Evolutionary conservation across 1,284 basidiomycete genomes (phyloP), one percentile per base, ranked within the genome.

Genomic region (Malassezia restricta): DNA sequence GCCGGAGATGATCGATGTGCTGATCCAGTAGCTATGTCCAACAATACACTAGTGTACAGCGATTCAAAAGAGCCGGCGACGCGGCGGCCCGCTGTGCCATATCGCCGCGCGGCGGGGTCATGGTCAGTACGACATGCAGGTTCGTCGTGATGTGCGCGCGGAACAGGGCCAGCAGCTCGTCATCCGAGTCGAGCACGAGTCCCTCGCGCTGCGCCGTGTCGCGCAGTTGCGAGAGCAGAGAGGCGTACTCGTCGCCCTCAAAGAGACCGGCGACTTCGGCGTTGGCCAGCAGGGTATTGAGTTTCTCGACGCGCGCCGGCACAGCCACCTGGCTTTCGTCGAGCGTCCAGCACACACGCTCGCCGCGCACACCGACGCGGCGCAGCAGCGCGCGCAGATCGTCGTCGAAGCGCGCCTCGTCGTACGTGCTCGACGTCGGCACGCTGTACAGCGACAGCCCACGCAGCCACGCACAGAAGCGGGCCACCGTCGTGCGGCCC

Each of bases 391-490:
- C 86, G 29, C 94, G 83, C 42, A 99, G 79, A 71, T 99, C 94
- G 60, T 98, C 92, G 65, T 98, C 94, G 67, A 99, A 99, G 75
- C 98, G 90, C 28, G 91, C 90, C 20, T 87, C 90, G 0, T 88
- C 94, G 74, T 99, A 99, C 74, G 89, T 91, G 78, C 96, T 96
- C 20, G 90, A 94, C 3, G 95, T 91, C 71, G 95, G 94, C 79
- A 99, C 92, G 71, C 92, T 89, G 80, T 94, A 99, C 61, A 99
- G 91, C 71, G 87, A 91, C 41, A 99, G 78, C 40, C 94, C 94
- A 65, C 98, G 95, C 83, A 99, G 90, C 94, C 94, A 99, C 0
- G 94, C 94, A 39, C 98, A 94, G 74, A 99, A 99, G 49, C 95
- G 84, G 29, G 94, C 94, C 1, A 99, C 77, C 0, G 92, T 99